phyloP scores from a whole-genome alignment of 2,329 filamentous ascomycete species.

The Gnomoniopsis sp. region DNA sequence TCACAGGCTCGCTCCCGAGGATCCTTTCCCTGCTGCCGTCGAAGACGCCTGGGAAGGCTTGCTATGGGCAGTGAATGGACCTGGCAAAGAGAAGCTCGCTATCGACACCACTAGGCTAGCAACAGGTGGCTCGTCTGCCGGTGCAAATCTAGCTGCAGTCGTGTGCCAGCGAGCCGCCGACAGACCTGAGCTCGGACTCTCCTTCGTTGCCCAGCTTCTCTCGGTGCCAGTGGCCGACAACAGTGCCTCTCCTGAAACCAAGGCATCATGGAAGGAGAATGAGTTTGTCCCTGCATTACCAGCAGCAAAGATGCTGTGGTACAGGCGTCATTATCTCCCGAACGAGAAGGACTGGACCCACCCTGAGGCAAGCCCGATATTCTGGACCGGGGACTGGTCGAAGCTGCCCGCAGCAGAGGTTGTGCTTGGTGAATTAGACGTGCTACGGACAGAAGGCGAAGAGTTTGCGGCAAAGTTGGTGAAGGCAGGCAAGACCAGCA shows the following conservation, averaged over 20 bases:
- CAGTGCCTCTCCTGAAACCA: conserved; percentile 43
- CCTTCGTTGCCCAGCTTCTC: conserved; percentile 47
- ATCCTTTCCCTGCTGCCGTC: conserved; percentile 54
- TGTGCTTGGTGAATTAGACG: conserved; percentile 53
- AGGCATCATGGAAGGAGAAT: conserved; percentile 46
- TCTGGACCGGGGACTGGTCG: conserved; percentile 48
- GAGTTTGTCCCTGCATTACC: conserved; percentile 50
- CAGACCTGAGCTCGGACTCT: conserved; percentile 16
- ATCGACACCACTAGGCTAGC: conserved; percentile 34
- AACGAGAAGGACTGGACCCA: conserved; percentile 40
- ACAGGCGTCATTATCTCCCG: conserved; percentile 54
- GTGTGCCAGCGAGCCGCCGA: conserved; percentile 21
- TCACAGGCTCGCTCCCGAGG: conserved; percentile 50
- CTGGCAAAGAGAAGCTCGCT: conserved; percentile 28
- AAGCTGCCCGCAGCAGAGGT: conserved; percentile 48
- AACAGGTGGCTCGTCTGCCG: conserved; percentile 27
- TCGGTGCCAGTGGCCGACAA: conserved; percentile 58
- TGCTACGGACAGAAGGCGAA: conserved; percentile 52
- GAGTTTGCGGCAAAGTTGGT: conserved; percentile 46
- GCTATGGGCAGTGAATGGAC: conserved; percentile 37
- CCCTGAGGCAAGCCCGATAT: conserved; percentile 51
- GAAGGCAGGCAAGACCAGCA: conserved; percentile 39
- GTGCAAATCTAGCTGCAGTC: conserved; percentile 25
- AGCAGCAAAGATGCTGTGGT: conserved; percentile 59
- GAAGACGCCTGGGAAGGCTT: conserved; percentile 55